A percentile compares a stretch with the other conserved stretches of the same genome.
phyloP scores from a whole-genome alignment of 2,329 filamentous ascomycete species.

The Chaetomium olivaceum region DNA sequence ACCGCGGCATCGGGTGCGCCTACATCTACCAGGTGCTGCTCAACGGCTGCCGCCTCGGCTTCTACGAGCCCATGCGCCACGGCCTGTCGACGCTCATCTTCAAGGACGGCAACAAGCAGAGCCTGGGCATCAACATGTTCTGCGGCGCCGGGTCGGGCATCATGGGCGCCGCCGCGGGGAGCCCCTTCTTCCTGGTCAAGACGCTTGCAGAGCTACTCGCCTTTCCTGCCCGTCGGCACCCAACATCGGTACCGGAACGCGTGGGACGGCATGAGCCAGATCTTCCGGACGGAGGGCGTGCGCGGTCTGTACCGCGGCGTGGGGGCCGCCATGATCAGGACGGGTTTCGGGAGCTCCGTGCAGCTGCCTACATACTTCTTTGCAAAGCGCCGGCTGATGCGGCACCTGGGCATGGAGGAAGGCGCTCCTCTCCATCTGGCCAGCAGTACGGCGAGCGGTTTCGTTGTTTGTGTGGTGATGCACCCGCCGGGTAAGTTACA shows the following conservation, averaged over 20 bases:
- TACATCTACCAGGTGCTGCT: conserved; percentile 96
- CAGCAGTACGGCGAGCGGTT: conserved; percentile 86
- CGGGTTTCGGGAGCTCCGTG: conserved; percentile 92
- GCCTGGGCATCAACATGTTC: conserved; percentile 88
- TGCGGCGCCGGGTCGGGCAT: conserved; percentile 87
- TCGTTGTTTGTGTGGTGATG: conserved; percentile 97
- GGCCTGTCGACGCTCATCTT: conserved; percentile 69
- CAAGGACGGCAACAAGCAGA: conserved; percentile 73
- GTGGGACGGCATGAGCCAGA: conserved; percentile 76
- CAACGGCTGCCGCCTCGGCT: conserved; percentile 93
- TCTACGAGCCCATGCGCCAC: conserved; percentile 92
- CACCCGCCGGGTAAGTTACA: conserved; percentile 76
- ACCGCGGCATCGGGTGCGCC: conserved; percentile 86
- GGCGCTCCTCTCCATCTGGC: conserved; percentile 85
- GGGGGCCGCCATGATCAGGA: conserved; percentile 90
- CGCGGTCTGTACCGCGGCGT: conserved; percentile 86
- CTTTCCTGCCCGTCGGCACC: conserved; percentile 91
- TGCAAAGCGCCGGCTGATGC: conserved; percentile 81
- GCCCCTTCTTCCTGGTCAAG: conserved; percentile 97
- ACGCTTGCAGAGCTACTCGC: conserved; percentile 90
- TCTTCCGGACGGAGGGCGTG: conserved; percentile 75
- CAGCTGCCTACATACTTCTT: conserved; percentile 98
- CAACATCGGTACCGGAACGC: conserved; percentile 91
- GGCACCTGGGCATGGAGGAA: conserved; percentile 85
- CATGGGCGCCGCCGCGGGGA: conserved; percentile 87